A percentile compares a stretch with the other conserved stretches of the same genome.
Evolutionary conservation across 2,329 filamentous ascomycete species (phyloP).

Genomic region (Penicillium sp.): DNA sequence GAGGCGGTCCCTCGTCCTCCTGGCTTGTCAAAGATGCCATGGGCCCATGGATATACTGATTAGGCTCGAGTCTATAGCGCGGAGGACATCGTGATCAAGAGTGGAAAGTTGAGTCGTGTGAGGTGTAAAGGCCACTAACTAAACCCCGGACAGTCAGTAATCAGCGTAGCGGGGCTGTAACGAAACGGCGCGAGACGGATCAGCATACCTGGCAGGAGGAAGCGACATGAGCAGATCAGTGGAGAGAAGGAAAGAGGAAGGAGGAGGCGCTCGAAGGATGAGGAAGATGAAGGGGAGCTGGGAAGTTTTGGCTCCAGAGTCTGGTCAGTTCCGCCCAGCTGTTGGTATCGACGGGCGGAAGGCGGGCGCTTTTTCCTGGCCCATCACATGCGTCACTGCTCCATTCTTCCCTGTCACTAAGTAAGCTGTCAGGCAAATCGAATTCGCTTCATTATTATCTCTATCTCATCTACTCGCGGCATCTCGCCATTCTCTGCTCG

Average conservation of each 20-base stretch:
- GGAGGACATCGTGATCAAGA: constrained; percentile 35
- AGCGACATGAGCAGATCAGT: constrained; percentile 6
- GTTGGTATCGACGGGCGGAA: constrained; percentile 23
- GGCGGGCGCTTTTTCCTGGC: constrained; percentile 24
- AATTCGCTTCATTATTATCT: neutral
- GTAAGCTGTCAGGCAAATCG: neutral
- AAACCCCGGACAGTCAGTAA: constrained; percentile 10
- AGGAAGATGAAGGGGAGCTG: neutral
- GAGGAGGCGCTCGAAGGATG: neutral
- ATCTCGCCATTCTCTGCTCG: neutral
- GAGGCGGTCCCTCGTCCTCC: constrained; percentile 35
- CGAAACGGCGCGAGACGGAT: constrained; percentile 2
- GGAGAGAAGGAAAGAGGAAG: neutral
- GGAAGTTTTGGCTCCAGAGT: neutral
- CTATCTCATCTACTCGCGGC: neutral
- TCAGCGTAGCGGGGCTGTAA: constrained; percentile 5
- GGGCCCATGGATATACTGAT: constrained; percentile 33
- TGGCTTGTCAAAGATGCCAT: constrained; percentile 39
- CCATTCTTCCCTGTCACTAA: neutral
- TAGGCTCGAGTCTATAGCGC: constrained; percentile 27
- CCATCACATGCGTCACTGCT: constrained; percentile 26
- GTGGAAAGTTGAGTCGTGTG: constrained; percentile 15
- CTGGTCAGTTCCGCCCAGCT: neutral
- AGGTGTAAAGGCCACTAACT: constrained; percentile 14
- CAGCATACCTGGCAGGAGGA: constrained; percentile 10